Evolutionary conservation across 1,139 yeast genomes (phyloP).

Genomic region (Geotrichum candidum): DNA sequence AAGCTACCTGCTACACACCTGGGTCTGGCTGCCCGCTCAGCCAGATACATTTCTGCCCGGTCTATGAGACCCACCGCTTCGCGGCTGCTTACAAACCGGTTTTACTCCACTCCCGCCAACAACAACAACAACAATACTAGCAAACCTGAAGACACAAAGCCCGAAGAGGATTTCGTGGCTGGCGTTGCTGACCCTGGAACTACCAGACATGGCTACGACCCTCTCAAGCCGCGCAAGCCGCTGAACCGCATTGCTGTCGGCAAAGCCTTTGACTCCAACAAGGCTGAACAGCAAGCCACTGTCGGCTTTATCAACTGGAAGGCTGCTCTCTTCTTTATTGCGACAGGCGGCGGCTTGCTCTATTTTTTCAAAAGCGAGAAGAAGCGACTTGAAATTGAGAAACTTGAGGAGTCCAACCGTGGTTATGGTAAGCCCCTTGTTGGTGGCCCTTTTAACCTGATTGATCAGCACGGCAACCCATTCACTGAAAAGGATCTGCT

Average conservation of each 20-base stretch:
- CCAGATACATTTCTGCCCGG: conserved; percentile 1
- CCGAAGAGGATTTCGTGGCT: background rate
- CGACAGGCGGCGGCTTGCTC: conserved; percentile 65
- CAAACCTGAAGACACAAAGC: conserved; percentile 1
- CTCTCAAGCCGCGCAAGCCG: conserved; percentile 39
- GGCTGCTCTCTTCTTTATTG: conserved; percentile 60
- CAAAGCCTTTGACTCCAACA: conserved; percentile 29
- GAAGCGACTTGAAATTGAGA: conserved; percentile 61
- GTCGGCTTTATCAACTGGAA: conserved; percentile 86
- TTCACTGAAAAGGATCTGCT: conserved; percentile 73
- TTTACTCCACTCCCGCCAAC: background rate
- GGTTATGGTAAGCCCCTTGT: conserved; percentile 88
- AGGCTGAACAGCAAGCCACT: conserved; percentile 33
- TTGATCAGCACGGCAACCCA: conserved; percentile 60
- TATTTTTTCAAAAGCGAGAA: conserved; percentile 67
- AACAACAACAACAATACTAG: background rate
- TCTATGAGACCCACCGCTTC: background rate
- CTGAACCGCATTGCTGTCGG: conserved; percentile 52
- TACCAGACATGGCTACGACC: conserved; percentile 29
- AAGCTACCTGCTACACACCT: background rate
- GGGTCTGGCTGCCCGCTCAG: background rate
- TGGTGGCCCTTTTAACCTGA: conserved; percentile 79
- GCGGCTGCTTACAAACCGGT: background rate
- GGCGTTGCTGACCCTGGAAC: conserved; percentile 24
- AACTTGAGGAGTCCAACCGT: conserved; percentile 75